Conservation (phyloP, 345 rosid species). For the Hibiscus mutabilis region DNA sequence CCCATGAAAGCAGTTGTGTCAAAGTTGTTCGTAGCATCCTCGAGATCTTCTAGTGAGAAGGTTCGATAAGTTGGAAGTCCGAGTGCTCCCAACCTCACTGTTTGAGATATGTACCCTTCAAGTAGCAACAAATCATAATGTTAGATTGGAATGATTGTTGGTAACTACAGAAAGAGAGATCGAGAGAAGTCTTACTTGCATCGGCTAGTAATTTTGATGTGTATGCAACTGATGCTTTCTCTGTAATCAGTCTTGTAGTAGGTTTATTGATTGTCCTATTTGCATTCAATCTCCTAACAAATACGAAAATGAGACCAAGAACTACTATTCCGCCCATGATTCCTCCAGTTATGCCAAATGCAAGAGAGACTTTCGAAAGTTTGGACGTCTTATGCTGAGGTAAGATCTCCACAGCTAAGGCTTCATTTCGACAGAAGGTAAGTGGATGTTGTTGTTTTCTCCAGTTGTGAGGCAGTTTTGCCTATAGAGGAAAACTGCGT, state of each 20-base stretch:
- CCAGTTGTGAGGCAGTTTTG: slow-evolving; percentile 57
- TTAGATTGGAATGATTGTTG: slow-evolving; percentile 1
- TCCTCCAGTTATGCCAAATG: slow-evolving; percentile 51
- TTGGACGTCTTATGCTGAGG: slow-evolving; percentile 41
- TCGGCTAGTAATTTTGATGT: slow-evolving; percentile 76
- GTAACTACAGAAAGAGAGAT: neutral
- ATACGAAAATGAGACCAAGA: slow-evolving; percentile 38
- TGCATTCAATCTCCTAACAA: slow-evolving; percentile 32
- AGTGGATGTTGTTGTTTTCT: slow-evolving; percentile 55
- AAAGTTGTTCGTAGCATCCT: slow-evolving; percentile 75
- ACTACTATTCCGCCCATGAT: slow-evolving; percentile 48
- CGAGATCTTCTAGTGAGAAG: slow-evolving; percentile 81
- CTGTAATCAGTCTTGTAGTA: slow-evolving; percentile 55
- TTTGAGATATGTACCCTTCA: slow-evolving; percentile 86
- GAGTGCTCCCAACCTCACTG: slow-evolving; percentile 80
- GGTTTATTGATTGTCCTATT: slow-evolving; percentile 28
- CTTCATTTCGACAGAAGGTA: slow-evolving; percentile 72
- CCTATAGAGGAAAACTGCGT: slow-evolving; percentile 39
- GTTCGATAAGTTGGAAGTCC: slow-evolving; percentile 82
- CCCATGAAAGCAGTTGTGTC: slow-evolving; percentile 87
- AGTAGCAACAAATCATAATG: slow-evolving; percentile 8
- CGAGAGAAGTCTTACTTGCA: slow-evolving; percentile 59
- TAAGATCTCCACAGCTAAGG: slow-evolving; percentile 82
- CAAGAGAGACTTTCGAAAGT: slow-evolving; percentile 34
- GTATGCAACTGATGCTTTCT: slow-evolving; percentile 66